Evolutionary conservation across 2,329 filamentous ascomycete species (phyloP).

Genomic region (Nemania bipapillata): DNA sequence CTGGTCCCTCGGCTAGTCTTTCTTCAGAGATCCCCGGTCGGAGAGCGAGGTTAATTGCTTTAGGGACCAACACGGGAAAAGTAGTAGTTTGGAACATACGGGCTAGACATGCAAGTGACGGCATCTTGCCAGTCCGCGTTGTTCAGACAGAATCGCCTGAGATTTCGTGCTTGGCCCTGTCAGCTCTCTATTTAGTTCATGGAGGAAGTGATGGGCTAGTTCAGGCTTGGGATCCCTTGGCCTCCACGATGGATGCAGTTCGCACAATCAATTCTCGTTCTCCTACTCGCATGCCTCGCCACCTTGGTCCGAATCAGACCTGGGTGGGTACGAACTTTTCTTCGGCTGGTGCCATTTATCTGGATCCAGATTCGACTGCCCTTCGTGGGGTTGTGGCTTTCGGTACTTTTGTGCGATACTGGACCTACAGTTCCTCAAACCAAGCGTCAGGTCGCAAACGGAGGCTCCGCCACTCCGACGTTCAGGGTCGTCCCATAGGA

Average conservation of each 20-base stretch:
- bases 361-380: conserved; percentile 87
- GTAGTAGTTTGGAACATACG: conserved; percentile 88
- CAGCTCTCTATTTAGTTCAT: conserved; percentile 87
- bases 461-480: conserved; percentile 74
- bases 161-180: conserved; percentile 83
- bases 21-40: conserved; percentile 80
- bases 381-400: conserved; percentile 88
- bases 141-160: conserved; percentile 92
- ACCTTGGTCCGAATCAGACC: conserved; percentile 68
- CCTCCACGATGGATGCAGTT: conserved; percentile 79
- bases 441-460: conserved; percentile 81
- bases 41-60: conserved; percentile 79
- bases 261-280: conserved; percentile 88
- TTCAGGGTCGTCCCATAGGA: conserved; percentile 62
- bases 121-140: conserved; percentile 76
- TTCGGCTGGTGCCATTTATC: conserved; percentile 81
- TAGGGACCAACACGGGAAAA: conserved; percentile 82
- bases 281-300: conserved; percentile 81
- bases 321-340: conserved; percentile 78
- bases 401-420: conserved; percentile 88
- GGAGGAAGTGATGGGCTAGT: conserved; percentile 95
- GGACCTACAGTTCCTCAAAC: conserved; percentile 89
- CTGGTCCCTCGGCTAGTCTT: conserved; percentile 54
- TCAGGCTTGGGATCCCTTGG: conserved; percentile 95
- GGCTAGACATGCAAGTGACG: conserved; percentile 67